Evolutionary conservation across 805 yeast genomes (phyloP).

Genomic region (Metschnikowia proteae): DNA sequence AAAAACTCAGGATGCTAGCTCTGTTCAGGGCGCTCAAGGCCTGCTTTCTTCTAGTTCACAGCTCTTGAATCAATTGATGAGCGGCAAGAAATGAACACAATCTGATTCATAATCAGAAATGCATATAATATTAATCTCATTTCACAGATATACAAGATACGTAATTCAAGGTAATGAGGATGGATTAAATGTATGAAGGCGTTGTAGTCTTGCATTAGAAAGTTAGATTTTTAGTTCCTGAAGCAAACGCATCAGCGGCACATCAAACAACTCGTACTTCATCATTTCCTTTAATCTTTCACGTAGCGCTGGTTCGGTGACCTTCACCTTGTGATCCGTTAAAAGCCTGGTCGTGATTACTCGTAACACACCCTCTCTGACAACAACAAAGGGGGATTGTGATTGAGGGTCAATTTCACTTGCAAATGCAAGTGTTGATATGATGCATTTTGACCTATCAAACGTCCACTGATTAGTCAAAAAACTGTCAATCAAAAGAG

Average conservation of each 20-base stretch:
- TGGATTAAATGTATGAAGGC: no score
- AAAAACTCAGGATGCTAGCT: conserved; percentile 12
- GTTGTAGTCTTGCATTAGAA: not conserved
- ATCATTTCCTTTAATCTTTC: conserved; percentile 19
- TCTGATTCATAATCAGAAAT: not conserved
- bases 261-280: conserved; percentile 19
- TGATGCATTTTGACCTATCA: conserved; percentile 16
- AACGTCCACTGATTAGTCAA: conserved; percentile 19
- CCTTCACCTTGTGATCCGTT: conserved; percentile 7
- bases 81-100: conserved; percentile 53
- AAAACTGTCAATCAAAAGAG: conserved; percentile 7
- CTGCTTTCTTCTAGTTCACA: conserved; percentile 64
- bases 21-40: conserved; percentile 10
- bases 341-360: conserved; percentile 10
- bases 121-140: not conserved
- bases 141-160: not conserved
- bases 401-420: conserved; percentile 7
- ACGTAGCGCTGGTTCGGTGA: conserved; percentile 9
- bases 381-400: conserved; percentile 6
- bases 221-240: not conserved
- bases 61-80: conserved; percentile 77
- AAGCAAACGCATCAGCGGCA: conserved; percentile 11
- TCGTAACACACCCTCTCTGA: conserved; percentile 10
- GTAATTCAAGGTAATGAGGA: not conserved
- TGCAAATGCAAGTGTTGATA: conserved; percentile 19